phyloP scores from a whole-genome alignment of 306 rosid species.

The Glycyrrhiza uralensis region DNA sequence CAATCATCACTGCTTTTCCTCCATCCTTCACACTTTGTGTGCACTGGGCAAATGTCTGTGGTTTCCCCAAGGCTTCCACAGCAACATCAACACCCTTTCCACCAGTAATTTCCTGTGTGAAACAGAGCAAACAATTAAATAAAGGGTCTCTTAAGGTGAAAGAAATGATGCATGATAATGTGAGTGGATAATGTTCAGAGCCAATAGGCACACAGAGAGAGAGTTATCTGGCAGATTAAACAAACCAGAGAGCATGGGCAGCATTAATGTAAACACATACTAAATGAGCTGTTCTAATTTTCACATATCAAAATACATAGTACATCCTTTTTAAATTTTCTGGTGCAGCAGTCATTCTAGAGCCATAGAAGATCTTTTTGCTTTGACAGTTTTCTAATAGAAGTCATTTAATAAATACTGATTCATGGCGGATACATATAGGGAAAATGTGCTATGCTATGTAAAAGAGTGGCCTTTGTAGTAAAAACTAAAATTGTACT shows the following conservation, averaged over 20 bases:
- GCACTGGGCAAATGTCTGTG: conserved; percentile 85
- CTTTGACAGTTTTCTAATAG: too few relatives aligned
- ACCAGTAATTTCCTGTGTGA: conserved; percentile 81
- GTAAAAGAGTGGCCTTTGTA: not conserved
- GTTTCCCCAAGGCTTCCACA: conserved; percentile 91
- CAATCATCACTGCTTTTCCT: conserved; percentile 96
- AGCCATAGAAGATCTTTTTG: too few relatives aligned
- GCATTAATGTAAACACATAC: not conserved
- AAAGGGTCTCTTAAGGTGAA: not conserved
- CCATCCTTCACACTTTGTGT: conserved; percentile 83
- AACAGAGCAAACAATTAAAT: conserved; percentile 4
- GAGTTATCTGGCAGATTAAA: not conserved
- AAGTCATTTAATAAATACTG: not conserved
- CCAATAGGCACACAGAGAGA: not conserved
- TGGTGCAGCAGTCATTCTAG: too few relatives aligned
- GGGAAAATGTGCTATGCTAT: not conserved
- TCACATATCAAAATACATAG: not conserved
- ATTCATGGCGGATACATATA: not conserved
- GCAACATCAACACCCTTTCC: conserved; percentile 94
- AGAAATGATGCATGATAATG: conserved; percentile 12
- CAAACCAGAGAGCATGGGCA: not conserved
- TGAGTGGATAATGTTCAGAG: not conserved
- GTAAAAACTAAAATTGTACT: not conserved
- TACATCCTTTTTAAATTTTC: not conserved
- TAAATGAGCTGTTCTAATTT: not conserved